A percentile compares a stretch with the other conserved stretches of the same genome.
These are phyloP conservation scores for Talinum fruticosum DNA, from an alignment of 148 eudicot species.

Conservation along the genomic window DNA sequence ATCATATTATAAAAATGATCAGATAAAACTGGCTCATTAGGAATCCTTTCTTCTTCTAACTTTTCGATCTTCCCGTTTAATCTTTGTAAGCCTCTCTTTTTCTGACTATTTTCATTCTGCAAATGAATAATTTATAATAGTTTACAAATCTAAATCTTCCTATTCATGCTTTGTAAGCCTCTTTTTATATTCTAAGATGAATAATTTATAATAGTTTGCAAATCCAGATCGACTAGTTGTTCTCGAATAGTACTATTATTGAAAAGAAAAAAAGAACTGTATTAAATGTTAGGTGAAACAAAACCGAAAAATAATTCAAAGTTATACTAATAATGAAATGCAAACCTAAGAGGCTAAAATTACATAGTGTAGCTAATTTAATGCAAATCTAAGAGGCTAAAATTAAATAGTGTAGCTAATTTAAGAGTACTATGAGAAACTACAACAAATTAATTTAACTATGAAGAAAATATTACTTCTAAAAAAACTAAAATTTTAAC, in stretches of 20 bases:
- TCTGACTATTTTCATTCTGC: neutral
- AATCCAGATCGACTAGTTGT: no score
- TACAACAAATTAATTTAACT: slow-evolving; percentile 28
- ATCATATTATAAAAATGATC: no score
- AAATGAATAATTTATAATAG: no score
- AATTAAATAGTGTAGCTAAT: slow-evolving; percentile 28
- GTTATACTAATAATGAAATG: slow-evolving; percentile 19
- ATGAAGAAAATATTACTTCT: slow-evolving; percentile 23
- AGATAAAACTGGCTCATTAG: no score
- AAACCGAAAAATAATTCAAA: no score
- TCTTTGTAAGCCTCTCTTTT: no score
- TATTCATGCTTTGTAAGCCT: no score
- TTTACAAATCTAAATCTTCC: no score
- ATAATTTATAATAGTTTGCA: no score
- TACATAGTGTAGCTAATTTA: slow-evolving; percentile 19
- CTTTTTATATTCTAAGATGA: no score
- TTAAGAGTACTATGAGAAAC: slow-evolving; percentile 14
- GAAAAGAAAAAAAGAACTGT: neutral
- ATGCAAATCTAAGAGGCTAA: slow-evolving; percentile 24
- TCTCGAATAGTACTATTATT: neutral
- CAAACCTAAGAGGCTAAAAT: slow-evolving; percentile 28
- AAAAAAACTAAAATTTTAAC: slow-evolving; percentile 17
- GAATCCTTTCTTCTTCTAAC: no score
- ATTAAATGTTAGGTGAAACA: slow-evolving; percentile 2
- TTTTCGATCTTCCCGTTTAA: no score